Evolutionary conservation across 257 asterid species (phyloP).

Genomic region (Penstemon barbatus): DNA sequence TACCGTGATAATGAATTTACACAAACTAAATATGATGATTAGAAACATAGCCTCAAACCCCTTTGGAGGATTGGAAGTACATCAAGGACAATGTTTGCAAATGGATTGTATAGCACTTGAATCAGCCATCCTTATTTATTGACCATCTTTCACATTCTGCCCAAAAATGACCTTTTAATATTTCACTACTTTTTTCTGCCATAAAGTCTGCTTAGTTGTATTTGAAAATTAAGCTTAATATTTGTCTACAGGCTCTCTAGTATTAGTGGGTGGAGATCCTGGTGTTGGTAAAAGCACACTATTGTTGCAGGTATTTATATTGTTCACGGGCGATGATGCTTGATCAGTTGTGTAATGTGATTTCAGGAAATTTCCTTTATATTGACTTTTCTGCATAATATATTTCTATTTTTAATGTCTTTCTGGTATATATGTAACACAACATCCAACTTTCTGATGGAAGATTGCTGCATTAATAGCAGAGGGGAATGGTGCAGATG

Average conservation of each 20-base stretch:
- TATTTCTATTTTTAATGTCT: not conserved
- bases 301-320: constrained; percentile 69
- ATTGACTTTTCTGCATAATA: not conserved
- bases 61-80: not conserved
- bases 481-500: constrained; percentile 50
- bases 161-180: not conserved
- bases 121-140: constrained; percentile 12
- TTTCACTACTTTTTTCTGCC: not conserved
- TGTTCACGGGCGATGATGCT: constrained; percentile 23
- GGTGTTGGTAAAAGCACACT: constrained; percentile 98
- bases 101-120: not conserved
- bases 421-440: constrained; percentile 26
- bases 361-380: not conserved
- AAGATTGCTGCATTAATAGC: constrained; percentile 86
- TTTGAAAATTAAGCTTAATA: constrained; percentile 7
- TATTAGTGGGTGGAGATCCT: constrained; percentile 96
- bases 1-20: not conserved
- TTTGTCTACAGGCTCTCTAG: constrained; percentile 67
- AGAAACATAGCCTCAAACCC: not conserved
- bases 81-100: not conserved
- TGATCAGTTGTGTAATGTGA: constrained; percentile 8
- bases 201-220: not conserved
- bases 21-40: not conserved
- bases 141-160: constrained; percentile 18
- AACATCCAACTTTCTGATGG: constrained; percentile 30